phyloP scores from a whole-genome alignment of 768 basidiomycete species.

The Calvatia gigantea region DNA sequence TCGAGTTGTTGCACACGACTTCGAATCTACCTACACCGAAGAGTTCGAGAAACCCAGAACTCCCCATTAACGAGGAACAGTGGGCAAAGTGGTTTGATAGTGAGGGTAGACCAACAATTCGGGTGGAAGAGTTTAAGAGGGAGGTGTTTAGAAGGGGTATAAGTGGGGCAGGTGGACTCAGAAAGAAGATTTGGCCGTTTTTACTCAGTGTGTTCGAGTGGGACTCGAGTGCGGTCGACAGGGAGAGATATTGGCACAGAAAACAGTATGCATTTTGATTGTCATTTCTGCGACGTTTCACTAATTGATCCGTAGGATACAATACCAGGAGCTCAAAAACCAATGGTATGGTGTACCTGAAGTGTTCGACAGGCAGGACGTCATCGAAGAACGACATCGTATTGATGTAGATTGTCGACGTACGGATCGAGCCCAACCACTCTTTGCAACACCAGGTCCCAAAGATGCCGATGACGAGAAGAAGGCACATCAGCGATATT shows the following conservation, averaged over 20 bases:
- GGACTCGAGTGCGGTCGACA: constrained; percentile 62
- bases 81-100: constrained; percentile 81
- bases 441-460: constrained; percentile 53
- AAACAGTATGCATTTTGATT: constrained; percentile 48
- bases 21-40: constrained; percentile 80
- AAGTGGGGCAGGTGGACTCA: constrained; percentile 43
- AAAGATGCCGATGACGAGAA: constrained; percentile 50
- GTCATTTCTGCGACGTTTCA: background rate
- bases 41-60: constrained; percentile 73
- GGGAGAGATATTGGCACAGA: constrained; percentile 55
- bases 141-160: constrained; percentile 81
- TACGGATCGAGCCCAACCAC: constrained; percentile 90
- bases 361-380: constrained; percentile 75
- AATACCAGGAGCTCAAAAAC: constrained; percentile 67
- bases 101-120: constrained; percentile 64
- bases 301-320: constrained; percentile 39
- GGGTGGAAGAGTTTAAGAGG: constrained; percentile 64
- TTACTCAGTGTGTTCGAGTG: constrained; percentile 82
- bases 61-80: constrained; percentile 69
- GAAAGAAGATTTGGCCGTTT: constrained; percentile 88
- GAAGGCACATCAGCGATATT: constrained; percentile 49
- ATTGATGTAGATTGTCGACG: constrained; percentile 97
- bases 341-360: constrained; percentile 85
- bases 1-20: constrained; percentile 79
- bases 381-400: constrained; percentile 89